These are phyloP conservation scores for Hymenoscyphus repandus DNA, from an alignment of 2,329 filamentous ascomycete species.

Conservation along the genomic window DNA sequence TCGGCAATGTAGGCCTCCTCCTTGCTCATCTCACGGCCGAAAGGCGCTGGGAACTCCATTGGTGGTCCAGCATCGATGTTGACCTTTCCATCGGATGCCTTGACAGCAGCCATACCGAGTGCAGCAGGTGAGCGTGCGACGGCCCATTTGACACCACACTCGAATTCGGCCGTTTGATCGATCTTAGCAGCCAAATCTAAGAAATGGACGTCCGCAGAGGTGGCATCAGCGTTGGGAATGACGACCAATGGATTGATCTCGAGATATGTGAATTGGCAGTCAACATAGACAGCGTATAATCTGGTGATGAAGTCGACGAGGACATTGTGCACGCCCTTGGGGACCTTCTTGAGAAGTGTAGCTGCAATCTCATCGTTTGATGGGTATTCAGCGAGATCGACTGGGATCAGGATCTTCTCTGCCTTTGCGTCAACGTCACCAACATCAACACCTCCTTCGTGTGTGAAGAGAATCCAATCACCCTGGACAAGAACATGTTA, in stretches of 20 bases:
- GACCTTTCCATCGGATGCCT: constrained; percentile 66
- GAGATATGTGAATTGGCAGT: constrained; percentile 99
- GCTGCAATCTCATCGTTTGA: constrained; percentile 91
- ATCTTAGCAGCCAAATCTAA: constrained; percentile 97
- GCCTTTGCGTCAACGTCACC: constrained; percentile 98
- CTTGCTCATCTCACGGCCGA: constrained; percentile 96
- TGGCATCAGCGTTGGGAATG: constrained; percentile 87
- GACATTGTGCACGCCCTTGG: constrained; percentile 93
- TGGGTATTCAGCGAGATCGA: constrained; percentile 90
- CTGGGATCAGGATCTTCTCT: constrained; percentile 95
- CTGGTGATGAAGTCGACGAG: constrained; percentile 98
- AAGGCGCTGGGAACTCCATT: constrained; percentile 98
- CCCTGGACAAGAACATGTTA: constrained; percentile 52
- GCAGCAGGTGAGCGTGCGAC: constrained; percentile 86
- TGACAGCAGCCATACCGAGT: constrained; percentile 71
- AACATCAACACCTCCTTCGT: constrained; percentile 99
- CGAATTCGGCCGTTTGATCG: constrained; percentile 98
- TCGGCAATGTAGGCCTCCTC: constrained; percentile 99
- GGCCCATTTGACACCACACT: constrained; percentile 99
- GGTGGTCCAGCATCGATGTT: constrained; percentile 94
- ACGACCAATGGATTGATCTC: constrained; percentile 99
- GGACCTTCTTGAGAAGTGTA: constrained; percentile 85
- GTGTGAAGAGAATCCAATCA: constrained; percentile 99
- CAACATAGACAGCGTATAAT: constrained; percentile 97
- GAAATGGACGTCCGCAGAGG: constrained; percentile 94